Percentiles rank a stretch among this genome's conserved stretches.
These are phyloP conservation scores for Linnemannia hyalina DNA, from an alignment of 192 early-diverging fungal genomes.

Conservation along the genomic window DNA sequence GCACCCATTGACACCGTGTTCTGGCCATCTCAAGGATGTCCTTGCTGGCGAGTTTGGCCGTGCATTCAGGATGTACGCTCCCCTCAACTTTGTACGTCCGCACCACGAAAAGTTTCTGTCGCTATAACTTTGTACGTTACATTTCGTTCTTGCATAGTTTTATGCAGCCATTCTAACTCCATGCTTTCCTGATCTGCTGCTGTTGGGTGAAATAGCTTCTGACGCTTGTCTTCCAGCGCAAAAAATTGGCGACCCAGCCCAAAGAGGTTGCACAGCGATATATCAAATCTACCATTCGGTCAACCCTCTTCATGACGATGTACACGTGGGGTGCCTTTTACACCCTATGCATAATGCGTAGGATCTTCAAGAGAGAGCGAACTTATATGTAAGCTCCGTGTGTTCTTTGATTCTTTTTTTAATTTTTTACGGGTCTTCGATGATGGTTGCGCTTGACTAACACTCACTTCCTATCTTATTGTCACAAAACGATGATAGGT, in stretches of 20 bases:
- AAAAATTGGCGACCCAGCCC: slow-evolving; percentile 51
- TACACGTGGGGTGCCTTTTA: slow-evolving; percentile 67
- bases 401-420: no score
- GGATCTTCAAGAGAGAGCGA: slow-evolving; percentile 60
- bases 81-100: slow-evolving; percentile 70
- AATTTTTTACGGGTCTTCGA: no score
- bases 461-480: no score
- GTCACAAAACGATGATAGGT: background rate
- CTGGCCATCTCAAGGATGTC: slow-evolving; percentile 49
- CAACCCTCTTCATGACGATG: slow-evolving; percentile 69
- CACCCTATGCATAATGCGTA: slow-evolving; percentile 68
- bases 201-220: slow-evolving; percentile 53
- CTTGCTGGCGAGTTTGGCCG: slow-evolving; percentile 63
- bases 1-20: slow-evolving; percentile 72
- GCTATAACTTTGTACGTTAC: background rate
- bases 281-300: slow-evolving; percentile 66
- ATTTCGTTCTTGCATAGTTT: no score
- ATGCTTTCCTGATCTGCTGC: no score
- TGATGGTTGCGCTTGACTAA: no score
- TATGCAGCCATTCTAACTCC: no score
- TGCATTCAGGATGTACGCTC: slow-evolving; percentile 70
- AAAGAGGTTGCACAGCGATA: slow-evolving; percentile 59
- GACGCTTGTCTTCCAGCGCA: slow-evolving; percentile 57
- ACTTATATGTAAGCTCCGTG: slow-evolving; percentile 59
- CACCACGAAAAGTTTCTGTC: background rate